Conservation (phyloP, 129 eudicot genomes). For the Arctium lappa region DNA sequence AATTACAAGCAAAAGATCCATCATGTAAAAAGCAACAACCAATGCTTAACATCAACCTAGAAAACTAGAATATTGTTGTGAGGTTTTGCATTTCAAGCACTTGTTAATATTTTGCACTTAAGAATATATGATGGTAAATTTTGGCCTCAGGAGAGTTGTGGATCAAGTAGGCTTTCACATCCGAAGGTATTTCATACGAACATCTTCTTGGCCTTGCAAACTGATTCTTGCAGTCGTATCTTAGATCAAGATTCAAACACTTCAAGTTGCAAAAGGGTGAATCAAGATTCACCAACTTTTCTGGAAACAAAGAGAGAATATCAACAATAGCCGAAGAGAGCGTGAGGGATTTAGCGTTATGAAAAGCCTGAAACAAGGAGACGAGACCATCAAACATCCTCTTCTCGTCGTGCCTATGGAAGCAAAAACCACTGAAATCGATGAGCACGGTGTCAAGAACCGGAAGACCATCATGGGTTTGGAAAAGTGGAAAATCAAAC, state of each 20-base stretch:
- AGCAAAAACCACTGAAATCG: not conserved
- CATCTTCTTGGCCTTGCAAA: not conserved
- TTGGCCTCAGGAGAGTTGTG: not conserved
- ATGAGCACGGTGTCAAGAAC: constrained; percentile 11
- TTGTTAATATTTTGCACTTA: not conserved
- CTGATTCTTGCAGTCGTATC: not conserved
- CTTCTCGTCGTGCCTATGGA: not conserved
- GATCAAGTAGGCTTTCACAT: constrained; percentile 9
- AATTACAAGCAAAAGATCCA: not conserved
- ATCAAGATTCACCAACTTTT: not conserved
- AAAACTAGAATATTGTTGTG: not conserved
- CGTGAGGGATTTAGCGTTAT: not conserved
- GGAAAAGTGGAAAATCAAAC: not conserved
- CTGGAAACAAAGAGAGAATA: not conserved
- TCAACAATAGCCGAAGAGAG: not conserved
- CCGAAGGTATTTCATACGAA: not conserved
- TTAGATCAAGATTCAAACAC: constrained; percentile 6
- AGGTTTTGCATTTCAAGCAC: not conserved
- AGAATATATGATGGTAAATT: not conserved
- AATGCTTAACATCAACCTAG: not conserved
- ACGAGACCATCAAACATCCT: constrained; percentile 2
- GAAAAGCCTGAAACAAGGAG: not conserved
- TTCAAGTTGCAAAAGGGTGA: constrained; percentile 12
- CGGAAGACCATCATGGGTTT: not conserved
- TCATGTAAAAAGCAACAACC: not conserved